Conservation (phyloP, 1,284 basidiomycete species). For the Ustilago bromivora region DNA sequence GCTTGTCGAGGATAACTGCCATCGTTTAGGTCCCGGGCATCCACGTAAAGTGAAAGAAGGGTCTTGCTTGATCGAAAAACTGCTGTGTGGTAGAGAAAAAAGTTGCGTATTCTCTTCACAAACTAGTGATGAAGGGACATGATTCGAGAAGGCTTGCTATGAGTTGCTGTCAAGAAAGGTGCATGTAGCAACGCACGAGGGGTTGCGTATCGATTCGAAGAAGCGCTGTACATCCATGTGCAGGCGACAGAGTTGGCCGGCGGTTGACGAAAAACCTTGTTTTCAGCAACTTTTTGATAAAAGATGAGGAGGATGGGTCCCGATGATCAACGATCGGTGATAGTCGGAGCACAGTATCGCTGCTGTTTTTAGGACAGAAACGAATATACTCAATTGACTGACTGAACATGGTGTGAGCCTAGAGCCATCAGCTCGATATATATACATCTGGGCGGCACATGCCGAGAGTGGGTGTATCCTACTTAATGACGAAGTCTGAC, state of each 20-base stretch:
- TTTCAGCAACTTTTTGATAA: background rate
- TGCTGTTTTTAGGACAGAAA: too few species aligned
- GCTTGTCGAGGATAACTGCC: conserved; percentile 18
- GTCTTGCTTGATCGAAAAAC: background rate
- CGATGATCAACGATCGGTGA: too few species aligned
- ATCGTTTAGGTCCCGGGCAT: conserved; percentile 1
- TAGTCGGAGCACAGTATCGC: too few species aligned
- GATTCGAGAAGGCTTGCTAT: background rate
- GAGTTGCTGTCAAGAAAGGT: conserved; percentile 8
- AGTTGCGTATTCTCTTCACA: background rate
- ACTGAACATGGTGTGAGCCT: too few species aligned
- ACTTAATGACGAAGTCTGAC: too few species aligned
- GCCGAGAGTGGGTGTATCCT: too few species aligned
- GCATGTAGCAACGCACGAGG: background rate
- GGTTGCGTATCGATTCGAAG: background rate
- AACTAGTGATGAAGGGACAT: background rate
- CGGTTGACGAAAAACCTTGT: background rate
- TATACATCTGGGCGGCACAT: too few species aligned
- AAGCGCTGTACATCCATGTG: conserved; percentile 6
- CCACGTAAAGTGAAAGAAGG: background rate
- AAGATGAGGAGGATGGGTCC: too few species aligned
- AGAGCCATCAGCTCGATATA: too few species aligned
- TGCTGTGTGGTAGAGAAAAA: background rate
- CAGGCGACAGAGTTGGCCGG: conserved; percentile 5
- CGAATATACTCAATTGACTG: too few species aligned